Conservation (phyloP, 768 basidiomycete species). For the Boletales sp. region DNA sequence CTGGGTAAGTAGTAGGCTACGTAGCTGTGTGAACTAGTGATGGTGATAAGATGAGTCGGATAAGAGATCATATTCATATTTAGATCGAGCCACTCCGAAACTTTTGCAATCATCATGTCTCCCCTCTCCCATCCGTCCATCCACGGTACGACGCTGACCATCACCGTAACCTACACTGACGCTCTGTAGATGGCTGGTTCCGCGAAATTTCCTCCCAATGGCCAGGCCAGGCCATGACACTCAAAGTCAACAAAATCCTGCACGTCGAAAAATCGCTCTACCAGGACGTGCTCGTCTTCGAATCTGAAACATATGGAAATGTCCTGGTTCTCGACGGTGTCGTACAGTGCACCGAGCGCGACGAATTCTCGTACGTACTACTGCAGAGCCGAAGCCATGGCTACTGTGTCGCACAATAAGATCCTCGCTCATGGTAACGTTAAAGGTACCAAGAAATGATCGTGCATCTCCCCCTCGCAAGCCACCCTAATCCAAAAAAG, state of each 20-base stretch:
- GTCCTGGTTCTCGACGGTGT: conserved; percentile 93
- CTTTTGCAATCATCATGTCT: conserved; percentile 39
- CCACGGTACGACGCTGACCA: conserved; percentile 34
- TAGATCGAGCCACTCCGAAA: background rate
- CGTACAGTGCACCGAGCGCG: conserved; percentile 96
- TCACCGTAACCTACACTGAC: background rate
- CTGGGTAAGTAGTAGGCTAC: too few species aligned
- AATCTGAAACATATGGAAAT: conserved; percentile 95
- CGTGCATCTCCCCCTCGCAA: conserved; percentile 91
- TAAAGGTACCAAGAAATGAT: conserved; percentile 98
- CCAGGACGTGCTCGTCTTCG: conserved; percentile 97
- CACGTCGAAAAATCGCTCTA: conserved; percentile 91
- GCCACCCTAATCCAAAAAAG: conserved; percentile 92
- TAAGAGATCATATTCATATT: too few species aligned
- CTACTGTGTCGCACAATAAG: background rate
- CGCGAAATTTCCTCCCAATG: conserved; percentile 92
- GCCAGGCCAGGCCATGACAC: conserved; percentile 96
- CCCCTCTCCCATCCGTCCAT: conserved; percentile 55
- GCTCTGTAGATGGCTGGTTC: conserved; percentile 83
- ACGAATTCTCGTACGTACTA: conserved; percentile 89
- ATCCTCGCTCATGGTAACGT: background rate
- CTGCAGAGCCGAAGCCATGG: background rate
- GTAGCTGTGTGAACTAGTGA: too few species aligned
- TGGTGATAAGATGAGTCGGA: too few species aligned
- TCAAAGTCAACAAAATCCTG: conserved; percentile 93